Conservation (phyloP, 768 basidiomycete species). For the Naganishia randhawae region DNA sequence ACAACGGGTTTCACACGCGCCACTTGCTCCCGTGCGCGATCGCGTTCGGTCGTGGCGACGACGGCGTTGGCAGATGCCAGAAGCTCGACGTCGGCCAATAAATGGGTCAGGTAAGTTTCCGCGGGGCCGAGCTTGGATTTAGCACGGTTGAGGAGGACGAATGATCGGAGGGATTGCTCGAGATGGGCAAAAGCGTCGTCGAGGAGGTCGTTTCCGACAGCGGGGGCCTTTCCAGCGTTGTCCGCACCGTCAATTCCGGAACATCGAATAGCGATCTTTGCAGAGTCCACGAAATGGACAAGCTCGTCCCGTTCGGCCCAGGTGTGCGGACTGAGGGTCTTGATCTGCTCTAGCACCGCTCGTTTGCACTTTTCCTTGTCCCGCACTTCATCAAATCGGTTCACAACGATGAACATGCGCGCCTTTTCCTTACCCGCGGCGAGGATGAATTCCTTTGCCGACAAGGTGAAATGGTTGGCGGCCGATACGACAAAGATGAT, state of each 20-base stretch:
- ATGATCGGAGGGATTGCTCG: conserved; percentile 82
- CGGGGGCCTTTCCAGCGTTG: conserved; percentile 20
- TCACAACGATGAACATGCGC: conserved; percentile 96
- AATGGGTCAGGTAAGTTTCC: conserved; percentile 80
- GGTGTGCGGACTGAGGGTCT: conserved; percentile 82
- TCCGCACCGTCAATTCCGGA: conserved; percentile 24
- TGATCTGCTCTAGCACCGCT: conserved; percentile 87
- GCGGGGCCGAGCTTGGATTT: conserved; percentile 94
- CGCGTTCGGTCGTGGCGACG: conserved; percentile 73
- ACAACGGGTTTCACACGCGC: conserved; percentile 70
- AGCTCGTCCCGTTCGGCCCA: conserved; percentile 86
- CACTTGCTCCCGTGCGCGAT: conserved; percentile 68
- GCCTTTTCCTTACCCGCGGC: conserved; percentile 95
- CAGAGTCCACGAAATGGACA: conserved; percentile 97
- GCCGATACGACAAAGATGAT: conserved; percentile 97
- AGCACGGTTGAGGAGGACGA: conserved; percentile 91
- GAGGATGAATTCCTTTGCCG: conserved; percentile 86
- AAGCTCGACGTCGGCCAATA: conserved; percentile 84
- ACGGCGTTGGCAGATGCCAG: conserved; percentile 80
- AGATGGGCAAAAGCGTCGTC: conserved; percentile 71
- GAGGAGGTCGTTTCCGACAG: conserved; percentile 33
- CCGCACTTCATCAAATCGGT: conserved; percentile 92
- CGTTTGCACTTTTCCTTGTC: conserved; percentile 90
- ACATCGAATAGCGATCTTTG: conserved; percentile 52
- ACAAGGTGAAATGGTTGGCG: conserved; percentile 96